Base-by-base conservation (phyloP, 2,329 filamentous ascomycete genomes). In the Xylariaceae sp. region DNA sequence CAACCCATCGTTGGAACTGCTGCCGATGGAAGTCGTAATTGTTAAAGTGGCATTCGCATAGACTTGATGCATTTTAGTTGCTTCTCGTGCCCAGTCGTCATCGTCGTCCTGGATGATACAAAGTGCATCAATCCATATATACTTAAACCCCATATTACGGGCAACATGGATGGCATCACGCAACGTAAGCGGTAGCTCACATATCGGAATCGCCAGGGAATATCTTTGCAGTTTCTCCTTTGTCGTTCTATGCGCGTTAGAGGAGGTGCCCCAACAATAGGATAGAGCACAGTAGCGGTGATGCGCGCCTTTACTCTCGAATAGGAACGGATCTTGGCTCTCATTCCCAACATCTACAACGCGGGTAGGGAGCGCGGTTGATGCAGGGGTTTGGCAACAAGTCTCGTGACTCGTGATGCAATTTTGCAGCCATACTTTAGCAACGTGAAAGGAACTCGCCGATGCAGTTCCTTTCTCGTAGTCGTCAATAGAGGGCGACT, bases 71-170 rank as follows among this genome's bases (percentile, higher is more conserved):
- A 52, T 52, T 21, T 43, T 36, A 29, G 44, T 16, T 37, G 49
- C 49, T 28, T 52, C 49, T 21, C 39, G 39, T 16, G 31, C 14
- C 49, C 49, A 52, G 16, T 52, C 49, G 4, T 44, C 49, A 16
- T 52, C 9, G 21, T 52, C 49, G 4, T 52, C 49, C 44, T 52
- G 49, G 14, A 52, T 52, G 39, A 52, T 52, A 23, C 49, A 44
- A 28, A 36, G 49, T 2, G 49, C 49, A 21, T 52, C 49, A 16
- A 52, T 52, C 49, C 39, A 52, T n/a, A 52, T 19, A 26, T 44
- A 52, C 39, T 36, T 44, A 2, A 52, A 52, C 3, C 49, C 49
- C n/a, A 52, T 33, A 21, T 14, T 21, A 17, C 49, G 49, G 9
- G 49, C 19, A 11, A 23, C 39, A 6, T 52, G 29, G n/a, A 52